Evolutionary conservation across 2,329 filamentous ascomycete genomes (phyloP), one percentile per base, ranked within the genome.

Genomic region (Pseudogymnoascus pannorum): DNA sequence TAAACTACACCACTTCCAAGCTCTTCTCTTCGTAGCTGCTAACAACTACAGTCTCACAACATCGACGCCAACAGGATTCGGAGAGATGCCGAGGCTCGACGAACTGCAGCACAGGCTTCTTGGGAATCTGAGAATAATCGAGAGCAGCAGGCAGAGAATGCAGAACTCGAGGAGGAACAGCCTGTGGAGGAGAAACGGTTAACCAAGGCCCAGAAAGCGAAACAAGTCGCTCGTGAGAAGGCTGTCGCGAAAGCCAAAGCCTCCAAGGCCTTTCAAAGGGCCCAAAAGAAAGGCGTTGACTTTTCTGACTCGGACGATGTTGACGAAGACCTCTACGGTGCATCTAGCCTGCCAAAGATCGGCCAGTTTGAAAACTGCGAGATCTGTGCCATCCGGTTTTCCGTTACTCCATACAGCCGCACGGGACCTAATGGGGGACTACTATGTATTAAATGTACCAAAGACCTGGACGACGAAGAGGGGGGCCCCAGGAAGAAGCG

Each of bases 311-410:
- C 80, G 2, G 69, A 71, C 11, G 48, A 67, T 5, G 63, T 67
- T 3, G 80, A 82, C 24, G 57, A 58, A 33, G 57, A 58, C 18
- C 31, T 58, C 16, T 54, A 54, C n/a, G 44, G 44, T 24, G 77
- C 77, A 5, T 78, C 59, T 24, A 33, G 31, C 12, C 77, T 77
- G 31, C 86, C 87, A 1, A 72, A 87, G n/a, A 89, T 91, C 1
- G 92, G 91, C 2, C 93, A 97, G 73, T 84, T 93, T 70, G 91
- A 89, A 65, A 92, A 96, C 66, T 97, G 93, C 71, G 91, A 89
- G 64, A 76, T 87, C 2, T 97, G 93, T 73, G 81, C 82, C 44
- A 96, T 94, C 72, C 86, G 92, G 36, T 97, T 97, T 71, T 96
- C 91, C 0, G 92, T 97, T 48, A 97, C 93, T 0, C 83, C 91